Evolutionary conservation across 1,284 basidiomycete species (phyloP), one percentile per base, ranked within the genome.

Genomic region (Melampsora larici-populina): DNA sequence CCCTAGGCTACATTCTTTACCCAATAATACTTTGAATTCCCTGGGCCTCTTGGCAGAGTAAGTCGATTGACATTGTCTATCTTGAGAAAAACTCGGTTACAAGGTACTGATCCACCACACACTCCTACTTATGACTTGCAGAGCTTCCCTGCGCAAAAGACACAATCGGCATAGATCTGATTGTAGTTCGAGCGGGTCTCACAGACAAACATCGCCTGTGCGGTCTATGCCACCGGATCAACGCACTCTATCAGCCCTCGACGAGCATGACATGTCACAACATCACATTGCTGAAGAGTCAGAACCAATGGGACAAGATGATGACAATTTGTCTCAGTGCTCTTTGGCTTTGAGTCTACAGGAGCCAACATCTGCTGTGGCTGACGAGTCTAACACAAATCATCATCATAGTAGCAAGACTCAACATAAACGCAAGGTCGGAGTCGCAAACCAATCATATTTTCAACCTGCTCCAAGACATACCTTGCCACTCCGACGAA

Each of bases 11-110:
- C 93, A 95, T 80, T 92, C 90, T 0, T 86, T 97, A 5, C 94
- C 94, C 0, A 94, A 97, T 84, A 95, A 96, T 81, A 87, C 91
- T 0, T 86, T 97, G 29, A 96, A 95, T 78, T 94, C 94, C 1
- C 65, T 78, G 49, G 51, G 33, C 13, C 67, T 77, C 24, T 36
- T 70, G 48, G 51, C 78, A 11, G 78, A 78, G 78, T 74, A 8
- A 18, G 71, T 67, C 36, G 29, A 24, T 55, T 68, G 15, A 1
- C 21, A 18, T 43, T 6, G 46, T 64, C 46, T 65, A 18, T 58
- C 5, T n/a, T 36, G 17, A 43, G 46, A 29, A 48, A 15, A 18
- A 36, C 40, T 43, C 4, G 29, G 5, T 18, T 21, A 40, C 15
- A n/a, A 21, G 40, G 31, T 6, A 48, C 29, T 36, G 13, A 33